phyloP scores from a whole-genome alignment of 106 monocot species.

The Alisma plantagoaquatica region DNA sequence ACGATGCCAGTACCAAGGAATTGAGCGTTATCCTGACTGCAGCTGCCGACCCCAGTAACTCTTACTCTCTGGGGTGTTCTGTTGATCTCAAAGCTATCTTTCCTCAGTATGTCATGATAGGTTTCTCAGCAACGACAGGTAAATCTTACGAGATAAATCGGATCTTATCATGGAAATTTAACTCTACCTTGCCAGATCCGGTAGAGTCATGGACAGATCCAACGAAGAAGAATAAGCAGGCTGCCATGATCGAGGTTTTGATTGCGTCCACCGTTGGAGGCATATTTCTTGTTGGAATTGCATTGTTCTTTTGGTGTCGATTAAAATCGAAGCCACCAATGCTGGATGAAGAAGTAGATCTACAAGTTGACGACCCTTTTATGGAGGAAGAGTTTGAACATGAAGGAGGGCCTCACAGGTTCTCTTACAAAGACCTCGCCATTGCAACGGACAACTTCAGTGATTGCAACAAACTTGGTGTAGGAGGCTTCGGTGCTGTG shows the following conservation, averaged over 20 bases:
- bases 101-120: background rate
- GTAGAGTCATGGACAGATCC: too few relatives aligned
- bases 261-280: background rate
- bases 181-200: background rate
- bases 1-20: background rate
- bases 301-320: background rate
- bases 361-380: background rate
- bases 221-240: too few relatives aligned
- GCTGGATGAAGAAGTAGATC: background rate
- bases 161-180: too few relatives aligned
- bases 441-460: slow-evolving; percentile 3
- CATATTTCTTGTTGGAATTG: background rate
- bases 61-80: background rate
- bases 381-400: background rate
- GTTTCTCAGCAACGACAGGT: background rate
- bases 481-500: slow-evolving; percentile 10
- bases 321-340: background rate
- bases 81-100: background rate
- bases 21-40: background rate
- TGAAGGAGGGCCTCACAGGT: slow-evolving; percentile 1
- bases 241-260: too few relatives aligned
- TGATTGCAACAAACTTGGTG: background rate
- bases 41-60: background rate
- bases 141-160: background rate
- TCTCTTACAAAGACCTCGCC: slow-evolving; percentile 7